A percentile compares a stretch with the other conserved stretches of the same genome.
Conservation (phyloP, 108 stramenopile species). For the Fistulifera pelliculosa region DNA sequence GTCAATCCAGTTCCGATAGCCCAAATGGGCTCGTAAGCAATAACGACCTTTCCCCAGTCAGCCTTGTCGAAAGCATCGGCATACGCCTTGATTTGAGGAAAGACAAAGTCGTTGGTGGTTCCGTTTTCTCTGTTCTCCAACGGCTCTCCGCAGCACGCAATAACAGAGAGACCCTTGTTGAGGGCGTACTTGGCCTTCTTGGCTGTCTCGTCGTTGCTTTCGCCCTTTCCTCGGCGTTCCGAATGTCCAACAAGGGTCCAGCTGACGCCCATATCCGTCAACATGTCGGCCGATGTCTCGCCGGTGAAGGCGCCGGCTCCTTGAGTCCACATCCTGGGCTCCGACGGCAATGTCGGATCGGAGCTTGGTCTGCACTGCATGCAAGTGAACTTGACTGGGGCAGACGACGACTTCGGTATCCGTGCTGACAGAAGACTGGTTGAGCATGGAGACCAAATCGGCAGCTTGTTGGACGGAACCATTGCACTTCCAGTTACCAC, state of each 20-base stretch:
- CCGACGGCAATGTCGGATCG: conserved; percentile 86
- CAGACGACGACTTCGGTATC: conserved; percentile 96
- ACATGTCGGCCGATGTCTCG: conserved; percentile 96
- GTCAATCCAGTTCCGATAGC: conserved; percentile 97
- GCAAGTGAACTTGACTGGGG: conserved; percentile 88
- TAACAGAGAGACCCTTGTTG: conserved; percentile 84
- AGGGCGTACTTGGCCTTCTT: conserved; percentile 93
- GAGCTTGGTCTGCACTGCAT: conserved; percentile 65
- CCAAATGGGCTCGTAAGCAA: conserved; percentile 96
- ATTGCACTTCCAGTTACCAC: conserved; percentile 99
- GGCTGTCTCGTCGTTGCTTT: conserved; percentile 84
- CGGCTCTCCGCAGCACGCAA: conserved; percentile 98
- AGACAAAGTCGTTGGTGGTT: conserved; percentile 95
- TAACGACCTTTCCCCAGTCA: conserved; percentile 85
- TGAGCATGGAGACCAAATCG: conserved; percentile 84
- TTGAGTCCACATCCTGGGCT: conserved; percentile 87
- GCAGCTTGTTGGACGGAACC: conserved; percentile 72
- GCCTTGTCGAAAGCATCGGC: conserved; percentile 79
- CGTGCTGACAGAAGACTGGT: conserved; percentile 67
- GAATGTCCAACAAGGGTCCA: conserved; percentile 96
- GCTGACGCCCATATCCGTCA: conserved; percentile 87
- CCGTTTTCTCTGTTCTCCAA: conserved; percentile 92
- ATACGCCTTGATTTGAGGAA: conserved; percentile 94
- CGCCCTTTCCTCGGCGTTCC: conserved; percentile 94
- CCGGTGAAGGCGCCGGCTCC: conserved; percentile 96